These are phyloP conservation scores for Globisporangium cederbergense DNA, from an alignment of 352 stramenopile species.

Conservation along the genomic window DNA sequence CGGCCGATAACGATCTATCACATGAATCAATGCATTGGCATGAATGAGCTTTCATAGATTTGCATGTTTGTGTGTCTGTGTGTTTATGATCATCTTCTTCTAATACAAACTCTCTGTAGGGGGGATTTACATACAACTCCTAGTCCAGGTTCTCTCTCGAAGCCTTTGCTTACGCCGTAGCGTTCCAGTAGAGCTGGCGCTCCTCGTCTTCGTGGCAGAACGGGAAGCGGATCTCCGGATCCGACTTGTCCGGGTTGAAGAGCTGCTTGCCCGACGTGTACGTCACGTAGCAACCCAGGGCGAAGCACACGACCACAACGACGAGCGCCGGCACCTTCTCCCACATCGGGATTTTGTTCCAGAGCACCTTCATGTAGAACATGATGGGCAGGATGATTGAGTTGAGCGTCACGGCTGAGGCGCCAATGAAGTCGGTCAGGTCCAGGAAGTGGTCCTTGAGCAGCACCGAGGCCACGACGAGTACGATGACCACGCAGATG, in stretches of 20 bases:
- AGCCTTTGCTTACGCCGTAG: neutral
- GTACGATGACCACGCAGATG: constrained; percentile 16
- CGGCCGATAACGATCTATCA: too few relatives aligned
- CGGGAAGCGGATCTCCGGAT: constrained; percentile 17
- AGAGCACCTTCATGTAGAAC: constrained; percentile 23
- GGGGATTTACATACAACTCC: too few relatives aligned
- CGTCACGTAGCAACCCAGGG: constrained; percentile 25
- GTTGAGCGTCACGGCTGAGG: constrained; percentile 21
- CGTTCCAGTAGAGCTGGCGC: constrained; percentile 20
- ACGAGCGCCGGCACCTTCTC: constrained; percentile 20
- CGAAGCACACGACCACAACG: constrained; percentile 20
- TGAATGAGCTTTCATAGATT: too few relatives aligned
- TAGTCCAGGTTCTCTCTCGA: too few relatives aligned
- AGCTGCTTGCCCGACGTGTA: constrained; percentile 23
- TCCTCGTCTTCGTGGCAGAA: constrained; percentile 13
- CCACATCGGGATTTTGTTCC: constrained; percentile 19
- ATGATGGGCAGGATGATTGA: constrained; percentile 30
- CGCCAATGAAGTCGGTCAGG: constrained; percentile 25
- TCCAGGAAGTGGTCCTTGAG: constrained; percentile 22
- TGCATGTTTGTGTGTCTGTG: too few relatives aligned
- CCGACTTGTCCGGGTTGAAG: constrained; percentile 17
- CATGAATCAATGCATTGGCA: too few relatives aligned
- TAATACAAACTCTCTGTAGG: too few relatives aligned
- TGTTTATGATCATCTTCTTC: too few relatives aligned
- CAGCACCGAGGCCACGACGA: constrained; percentile 20